Evolutionary conservation across 2,329 filamentous ascomycete species (phyloP).

Genomic region (Ilyonectria robusta): DNA sequence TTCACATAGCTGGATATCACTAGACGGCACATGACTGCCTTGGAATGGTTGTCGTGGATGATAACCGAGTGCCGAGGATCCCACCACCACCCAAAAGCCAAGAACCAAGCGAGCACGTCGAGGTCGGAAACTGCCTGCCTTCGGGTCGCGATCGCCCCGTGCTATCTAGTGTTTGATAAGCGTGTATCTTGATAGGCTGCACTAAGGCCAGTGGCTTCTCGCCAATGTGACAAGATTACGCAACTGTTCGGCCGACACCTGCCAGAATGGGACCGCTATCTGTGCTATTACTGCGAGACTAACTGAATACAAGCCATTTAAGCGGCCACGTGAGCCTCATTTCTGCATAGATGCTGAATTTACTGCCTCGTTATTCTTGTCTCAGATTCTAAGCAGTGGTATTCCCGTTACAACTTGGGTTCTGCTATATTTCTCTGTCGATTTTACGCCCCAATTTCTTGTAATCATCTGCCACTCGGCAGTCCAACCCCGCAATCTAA

Average conservation of each 20-base stretch:
- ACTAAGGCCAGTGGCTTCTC: neutral
- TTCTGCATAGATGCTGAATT: neutral
- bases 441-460: too few relatives aligned
- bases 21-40: neutral
- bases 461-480: neutral
- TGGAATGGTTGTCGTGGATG: neutral
- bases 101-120: neutral
- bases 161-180: conserved; percentile 10
- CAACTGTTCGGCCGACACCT: conserved; percentile 7
- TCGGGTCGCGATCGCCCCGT: neutral
- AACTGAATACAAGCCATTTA: neutral
- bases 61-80: too few relatives aligned
- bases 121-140: neutral
- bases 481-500: neutral
- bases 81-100: neutral
- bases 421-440: too few relatives aligned
- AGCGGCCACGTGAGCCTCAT: neutral
- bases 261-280: neutral
- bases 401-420: neutral
- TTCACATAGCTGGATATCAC: neutral
- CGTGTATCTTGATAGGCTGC: neutral
- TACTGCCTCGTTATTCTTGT: neutral
- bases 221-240: neutral
- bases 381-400: neutral
- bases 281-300: neutral